These are phyloP conservation scores for Yarrowia osloensis DNA, from an alignment of 805 yeast genomes.

Conservation along the genomic window DNA sequence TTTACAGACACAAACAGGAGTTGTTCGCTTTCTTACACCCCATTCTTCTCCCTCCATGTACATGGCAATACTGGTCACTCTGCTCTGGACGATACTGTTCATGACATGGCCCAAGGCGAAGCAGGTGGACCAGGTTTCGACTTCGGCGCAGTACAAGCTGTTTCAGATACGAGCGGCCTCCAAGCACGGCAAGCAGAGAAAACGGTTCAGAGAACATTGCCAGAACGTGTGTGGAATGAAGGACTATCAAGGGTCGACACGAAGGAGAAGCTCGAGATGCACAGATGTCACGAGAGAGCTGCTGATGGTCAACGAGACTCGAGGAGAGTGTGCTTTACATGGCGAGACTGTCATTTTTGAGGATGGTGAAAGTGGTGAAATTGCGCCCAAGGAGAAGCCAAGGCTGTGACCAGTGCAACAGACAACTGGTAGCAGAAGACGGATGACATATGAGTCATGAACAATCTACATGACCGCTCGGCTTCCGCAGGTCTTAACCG, in stretches of 20 bases:
- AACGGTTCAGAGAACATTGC: constrained; percentile 13
- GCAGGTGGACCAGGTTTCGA: neutral
- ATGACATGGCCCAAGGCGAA: neutral
- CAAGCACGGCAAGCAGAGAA: neutral
- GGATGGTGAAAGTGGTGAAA: too few species aligned
- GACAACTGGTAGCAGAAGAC: too few species aligned
- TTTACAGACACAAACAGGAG: too few species aligned
- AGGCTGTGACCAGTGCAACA: too few species aligned
- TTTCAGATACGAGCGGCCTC: neutral
- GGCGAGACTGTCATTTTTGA: too few species aligned
- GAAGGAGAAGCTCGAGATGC: neutral
- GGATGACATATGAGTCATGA: too few species aligned
- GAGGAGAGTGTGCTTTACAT: too few species aligned
- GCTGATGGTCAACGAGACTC: neutral
- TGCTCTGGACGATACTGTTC: neutral
- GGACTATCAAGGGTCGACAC: neutral
- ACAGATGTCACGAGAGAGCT: neutral
- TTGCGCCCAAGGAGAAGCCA: too few species aligned
- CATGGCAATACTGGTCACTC: neutral
- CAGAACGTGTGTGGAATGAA: neutral
- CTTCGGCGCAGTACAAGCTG: constrained; percentile 1
- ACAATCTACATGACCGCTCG: too few species aligned
- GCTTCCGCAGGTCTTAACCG: too few species aligned
- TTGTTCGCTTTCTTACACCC: too few species aligned
- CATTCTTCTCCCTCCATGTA: neutral